phyloP scores from a whole-genome alignment of 2,329 filamentous ascomycete species.

The Monosporascus sp. region DNA sequence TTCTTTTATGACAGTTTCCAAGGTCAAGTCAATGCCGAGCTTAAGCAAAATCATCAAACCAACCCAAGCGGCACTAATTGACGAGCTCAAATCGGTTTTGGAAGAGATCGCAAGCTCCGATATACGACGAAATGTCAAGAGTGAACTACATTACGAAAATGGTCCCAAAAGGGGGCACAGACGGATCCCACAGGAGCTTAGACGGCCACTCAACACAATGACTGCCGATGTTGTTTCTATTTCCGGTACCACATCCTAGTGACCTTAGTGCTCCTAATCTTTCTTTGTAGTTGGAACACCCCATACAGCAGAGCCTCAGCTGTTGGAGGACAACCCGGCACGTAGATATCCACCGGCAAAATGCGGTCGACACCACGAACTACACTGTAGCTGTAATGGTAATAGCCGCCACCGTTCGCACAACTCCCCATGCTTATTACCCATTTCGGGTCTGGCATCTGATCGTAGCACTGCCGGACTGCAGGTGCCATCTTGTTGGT shows the following conservation, averaged over 20 bases:
- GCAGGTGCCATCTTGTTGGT: slow-evolving; percentile 97
- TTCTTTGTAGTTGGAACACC: slow-evolving; percentile 71
- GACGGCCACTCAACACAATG: neutral
- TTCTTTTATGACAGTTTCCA: too few species aligned
- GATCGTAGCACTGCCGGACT: slow-evolving; percentile 85
- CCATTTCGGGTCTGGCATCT: slow-evolving; percentile 93
- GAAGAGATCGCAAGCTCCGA: too few species aligned
- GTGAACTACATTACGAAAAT: too few species aligned
- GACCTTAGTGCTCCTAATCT: slow-evolving; percentile 59
- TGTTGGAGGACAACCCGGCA: slow-evolving; percentile 65
- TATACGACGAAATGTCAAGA: too few species aligned
- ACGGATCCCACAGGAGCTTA: neutral
- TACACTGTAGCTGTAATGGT: slow-evolving; percentile 79
- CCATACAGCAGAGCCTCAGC: slow-evolving; percentile 60
- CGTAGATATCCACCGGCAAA: slow-evolving; percentile 74
- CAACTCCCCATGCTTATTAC: slow-evolving; percentile 79
- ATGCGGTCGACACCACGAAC: slow-evolving; percentile 71
- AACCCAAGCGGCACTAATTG: too few species aligned
- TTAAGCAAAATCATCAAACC: too few species aligned
- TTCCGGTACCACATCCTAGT: slow-evolving; percentile 54
- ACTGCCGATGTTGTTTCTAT: slow-evolving; percentile 27
- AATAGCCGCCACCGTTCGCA: slow-evolving; percentile 80
- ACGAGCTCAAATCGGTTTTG: too few species aligned
- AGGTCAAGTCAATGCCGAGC: too few species aligned
- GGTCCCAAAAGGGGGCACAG: neutral